Evolutionary conservation across 805 yeast species (phyloP), one percentile per base, ranked within the genome.

Genomic region (Pichia thaimueangensis): DNA sequence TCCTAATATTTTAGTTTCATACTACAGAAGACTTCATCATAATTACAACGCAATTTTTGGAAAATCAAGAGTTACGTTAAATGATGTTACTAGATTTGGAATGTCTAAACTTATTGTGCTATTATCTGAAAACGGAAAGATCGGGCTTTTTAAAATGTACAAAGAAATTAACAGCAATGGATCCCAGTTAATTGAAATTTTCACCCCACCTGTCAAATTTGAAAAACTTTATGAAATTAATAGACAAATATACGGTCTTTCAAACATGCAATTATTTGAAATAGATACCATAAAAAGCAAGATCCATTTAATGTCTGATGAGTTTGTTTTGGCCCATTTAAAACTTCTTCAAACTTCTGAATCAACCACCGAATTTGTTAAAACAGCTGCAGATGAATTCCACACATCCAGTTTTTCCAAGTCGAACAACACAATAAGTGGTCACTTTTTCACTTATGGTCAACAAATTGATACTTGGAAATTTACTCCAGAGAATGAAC

Each of bases 91-190:
- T 12, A 65, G 59, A 23, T 76, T 76, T 60, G 81, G 81, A 1
- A 66, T 71, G 27, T 53, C 59, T 7, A 75, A 76, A 44, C 54
- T 57, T 5, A 46, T 76, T 22, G 55, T 75, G 2, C 64, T 66
- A 1, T 63, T 70, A 3, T 68, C 76, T 0, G 51, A 55, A 11
- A 55, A 55, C 35, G 72, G 73, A 5, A 64, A 62, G 35, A 38
- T 80, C 1, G 57, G 69, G 9, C 76, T 74, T 1, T 54, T 75
- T 15, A 65, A 71, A 45, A 58, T 67, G 39, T 74, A 75, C 16
- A 50, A 57, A 13, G 28, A 41, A 15, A 16, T n/a, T 12, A 15
- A 12, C 7, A 12, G 21, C 16, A 17, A 27, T 3, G 5, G 4
- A 11, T 15, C 43, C 12, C 47, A 45, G 31, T 25, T 43, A 4